Percentiles rank a stretch among this genome's conserved stretches.
Conservation (phyloP, 202 grass and related monocot species). For the Zoysia matrella region DNA sequence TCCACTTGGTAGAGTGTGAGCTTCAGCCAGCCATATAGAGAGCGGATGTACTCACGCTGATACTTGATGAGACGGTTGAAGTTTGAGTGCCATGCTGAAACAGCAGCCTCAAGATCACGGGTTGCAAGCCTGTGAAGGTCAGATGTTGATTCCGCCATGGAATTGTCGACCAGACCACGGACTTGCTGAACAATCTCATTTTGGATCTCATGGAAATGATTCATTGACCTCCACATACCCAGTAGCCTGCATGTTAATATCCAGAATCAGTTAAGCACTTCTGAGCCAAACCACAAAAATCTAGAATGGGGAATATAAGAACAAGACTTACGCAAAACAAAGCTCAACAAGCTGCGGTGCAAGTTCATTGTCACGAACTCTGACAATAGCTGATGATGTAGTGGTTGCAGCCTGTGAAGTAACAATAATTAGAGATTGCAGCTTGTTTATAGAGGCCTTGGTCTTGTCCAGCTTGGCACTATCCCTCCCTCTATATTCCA, state of each 20-base stretch:
- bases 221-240: conserved; percentile 98
- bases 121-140: conserved; percentile 89
- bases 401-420: conserved; percentile 92
- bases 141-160: conserved; percentile 83
- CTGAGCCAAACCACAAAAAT: conserved; percentile 5
- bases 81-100: conserved; percentile 85
- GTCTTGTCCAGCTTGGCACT: conserved; percentile 94
- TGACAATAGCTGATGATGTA: conserved; percentile 87
- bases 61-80: conserved; percentile 92
- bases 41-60: conserved; percentile 80
- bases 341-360: conserved; percentile 98
- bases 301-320: not conserved
- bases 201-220: conserved; percentile 87
- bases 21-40: conserved; percentile 88
- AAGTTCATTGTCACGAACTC: conserved; percentile 93
- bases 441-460: conserved; percentile 94
- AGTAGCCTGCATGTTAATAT: conserved; percentile 63
- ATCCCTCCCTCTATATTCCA: conserved; percentile 83
- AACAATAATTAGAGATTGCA: conserved; percentile 91
- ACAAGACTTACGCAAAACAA: conserved; percentile 75
- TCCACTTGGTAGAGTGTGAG: conserved; percentile 85
- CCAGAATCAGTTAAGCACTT: conserved; percentile 30
- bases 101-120: conserved; percentile 85
- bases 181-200: conserved; percentile 95
- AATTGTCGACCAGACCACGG: conserved; percentile 76